Percentiles rank a stretch among this genome's conserved stretches.
Evolutionary conservation across 1,284 basidiomycete species (phyloP).

Genomic region (Serendipita sp.): DNA sequence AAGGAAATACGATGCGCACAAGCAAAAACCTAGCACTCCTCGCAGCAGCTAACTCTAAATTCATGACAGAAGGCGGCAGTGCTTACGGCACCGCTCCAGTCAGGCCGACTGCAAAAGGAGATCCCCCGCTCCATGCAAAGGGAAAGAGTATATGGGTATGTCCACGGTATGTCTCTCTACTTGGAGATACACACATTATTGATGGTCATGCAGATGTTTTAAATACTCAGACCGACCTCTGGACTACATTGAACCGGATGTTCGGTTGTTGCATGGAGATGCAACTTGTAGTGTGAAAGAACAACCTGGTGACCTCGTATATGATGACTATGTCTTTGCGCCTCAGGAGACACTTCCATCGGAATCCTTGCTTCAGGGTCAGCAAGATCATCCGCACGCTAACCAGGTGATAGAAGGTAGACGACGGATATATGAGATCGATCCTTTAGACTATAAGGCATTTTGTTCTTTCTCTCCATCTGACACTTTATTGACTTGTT

Average conservation of each 20-base stretch:
- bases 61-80: constrained; percentile 36
- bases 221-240: background rate
- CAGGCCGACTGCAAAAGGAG: constrained; percentile 44
- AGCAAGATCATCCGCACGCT: background rate
- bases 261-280: constrained; percentile 26
- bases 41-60: constrained; percentile 24
- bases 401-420: background rate
- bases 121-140: constrained; percentile 34
- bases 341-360: background rate
- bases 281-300: constrained; percentile 54
- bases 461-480: constrained; percentile 14
- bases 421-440: constrained; percentile 79
- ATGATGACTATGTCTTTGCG: constrained; percentile 76
- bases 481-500: constrained; percentile 8
- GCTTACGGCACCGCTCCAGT: constrained; percentile 57
- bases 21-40: constrained; percentile 23
- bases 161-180: constrained; percentile 66
- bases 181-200: constrained; percentile 7
- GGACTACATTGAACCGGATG: constrained; percentile 2
- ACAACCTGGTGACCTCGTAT: constrained; percentile 85
- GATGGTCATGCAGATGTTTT: constrained; percentile 1
- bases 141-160: constrained; percentile 64
- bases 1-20: background rate
- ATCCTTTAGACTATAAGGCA: constrained; percentile 76
- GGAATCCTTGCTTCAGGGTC: too few species aligned